Evolutionary conservation across 306 rosid genomes (phyloP), one percentile per base, ranked within the genome.

Genomic region (Vicia faba): DNA sequence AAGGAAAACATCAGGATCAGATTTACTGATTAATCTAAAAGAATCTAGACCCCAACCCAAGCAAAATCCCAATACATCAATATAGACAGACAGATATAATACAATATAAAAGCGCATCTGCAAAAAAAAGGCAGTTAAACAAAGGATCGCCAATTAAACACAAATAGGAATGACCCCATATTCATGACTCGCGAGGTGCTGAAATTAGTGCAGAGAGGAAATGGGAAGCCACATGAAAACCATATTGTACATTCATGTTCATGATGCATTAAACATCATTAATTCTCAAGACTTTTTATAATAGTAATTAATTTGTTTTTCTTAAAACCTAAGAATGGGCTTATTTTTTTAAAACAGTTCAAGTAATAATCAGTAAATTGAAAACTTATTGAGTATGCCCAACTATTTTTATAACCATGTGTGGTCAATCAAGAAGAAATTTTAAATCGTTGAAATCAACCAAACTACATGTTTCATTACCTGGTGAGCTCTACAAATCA

Each of bases 401-500:
- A 20, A 23, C 25, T n/a, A n/a, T n/a, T n/a, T n/a, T n/a, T n/a
- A n/a, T n/a, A n/a, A n/a, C n/a, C n/a, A n/a, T n/a, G n/a, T n/a
- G n/a, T n/a, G n/a, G n/a, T n/a, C n/a, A n/a, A n/a, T n/a, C n/a
- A n/a, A n/a, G n/a, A n/a, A 31, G 9, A 3, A 53, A 54, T 7
- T 31, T 33, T 29, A 50, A 69, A 75, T 54, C 53, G 53, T 43
- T 1, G n/a, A 39, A 65, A 50, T 46, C 36, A 15, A 46, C 55
- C 55, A 73, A 61, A 45, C 28, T 60, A 58, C 56, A 55, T 56
- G 49, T 54, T 45, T 36, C 60, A 39, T 62, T 63, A 89, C 96
- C 92, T 89, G 96, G 75, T 86, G 96, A 65, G 96, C 96, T 61
- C 92, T 83, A 74, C 96, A 89, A 43, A 89, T 59, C 49, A 89